Evolutionary conservation across 2,329 filamentous ascomycete species (phyloP), one percentile per base, ranked within the genome.

Genomic region (Rutstroemia sp.): DNA sequence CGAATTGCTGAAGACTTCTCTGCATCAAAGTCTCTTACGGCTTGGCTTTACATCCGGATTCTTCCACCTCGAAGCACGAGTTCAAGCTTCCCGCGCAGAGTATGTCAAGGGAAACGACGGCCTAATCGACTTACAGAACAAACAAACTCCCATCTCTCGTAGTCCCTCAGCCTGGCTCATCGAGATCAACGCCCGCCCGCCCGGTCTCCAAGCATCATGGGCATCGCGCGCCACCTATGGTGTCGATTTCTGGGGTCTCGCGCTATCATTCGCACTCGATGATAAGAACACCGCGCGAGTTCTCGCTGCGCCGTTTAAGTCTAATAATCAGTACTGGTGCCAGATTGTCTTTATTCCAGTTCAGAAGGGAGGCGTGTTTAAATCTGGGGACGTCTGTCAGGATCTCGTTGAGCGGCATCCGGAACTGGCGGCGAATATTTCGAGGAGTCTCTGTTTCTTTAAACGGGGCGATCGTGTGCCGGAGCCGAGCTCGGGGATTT

Each of bases 31-130:
- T 41, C 52, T 70, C 2, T 54, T 64, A 1, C 27, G 56, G 16
- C 34, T 67, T 9, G 67, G 68, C 4, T 66, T 70, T 46, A 34
- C 48, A 5, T 48, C 25, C 30, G 68, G 68, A 3, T 50, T 68
- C 17, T 68, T 64, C 50, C 68, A 70, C 52, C 23, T 63, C 14
- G 67, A 70, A 62, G 68, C 65, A 9, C 65, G 68, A 12, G 54
- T 68, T 2, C 10, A 59, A 27, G 57, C 63, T 46, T 69, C 67
- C 5, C 21, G 16, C 8, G 63, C 64, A 58, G 42, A 58, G 42
- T 68, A 60, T 42, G 46, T 9, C 9, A 42, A 47, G 8, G 25
- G 23, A 23, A 23, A 23, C 2, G 23, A 23, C 23, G 23, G 23
- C 23, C 27, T 9, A 8, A 30, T 30, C 8, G 27, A 30, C 27